These are phyloP conservation scores for Sarocladium strictum DNA, from an alignment of 2,329 filamentous ascomycete species.

Conservation along the genomic window DNA sequence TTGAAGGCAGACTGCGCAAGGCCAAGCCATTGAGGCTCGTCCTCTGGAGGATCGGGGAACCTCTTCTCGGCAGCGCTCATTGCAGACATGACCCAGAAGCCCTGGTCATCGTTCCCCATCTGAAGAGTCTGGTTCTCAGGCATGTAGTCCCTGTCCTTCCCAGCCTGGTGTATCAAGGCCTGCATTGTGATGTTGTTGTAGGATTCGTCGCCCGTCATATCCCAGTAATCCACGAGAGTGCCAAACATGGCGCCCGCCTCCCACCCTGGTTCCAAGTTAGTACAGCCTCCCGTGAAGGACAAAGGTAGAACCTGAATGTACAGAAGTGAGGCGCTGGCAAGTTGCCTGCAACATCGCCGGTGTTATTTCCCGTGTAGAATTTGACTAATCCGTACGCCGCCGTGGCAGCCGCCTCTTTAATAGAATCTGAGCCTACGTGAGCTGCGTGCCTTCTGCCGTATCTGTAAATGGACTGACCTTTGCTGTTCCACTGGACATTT, in stretches of 20 bases:
- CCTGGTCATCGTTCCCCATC: constrained; percentile 68
- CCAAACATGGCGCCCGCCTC: constrained; percentile 68
- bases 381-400: constrained; percentile 41
- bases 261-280: constrained; percentile 44
- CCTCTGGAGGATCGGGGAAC: constrained; percentile 60
- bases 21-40: constrained; percentile 64
- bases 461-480: neutral
- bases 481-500: neutral
- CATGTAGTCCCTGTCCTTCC: constrained; percentile 56
- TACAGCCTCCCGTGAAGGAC: neutral
- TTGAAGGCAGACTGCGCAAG: constrained; percentile 77
- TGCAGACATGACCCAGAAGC: constrained; percentile 78
- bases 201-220: constrained; percentile 57
- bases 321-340: constrained; percentile 60
- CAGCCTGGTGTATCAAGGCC: constrained; percentile 55
- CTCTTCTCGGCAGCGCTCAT: constrained; percentile 73
- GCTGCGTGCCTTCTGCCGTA: neutral
- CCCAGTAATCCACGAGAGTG: constrained; percentile 66
- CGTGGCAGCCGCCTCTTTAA: constrained; percentile 42
- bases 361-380: constrained; percentile 52
- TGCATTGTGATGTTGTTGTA: constrained; percentile 57
- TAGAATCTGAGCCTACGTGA: constrained; percentile 32
- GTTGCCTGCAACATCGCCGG: constrained; percentile 52
- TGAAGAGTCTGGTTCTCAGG: constrained; percentile 57
- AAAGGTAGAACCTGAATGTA: constrained; percentile 24